These are phyloP conservation scores for Cladophialophora carrionii DNA, from an alignment of 2,329 filamentous ascomycete genomes.

Conservation along the genomic window DNA sequence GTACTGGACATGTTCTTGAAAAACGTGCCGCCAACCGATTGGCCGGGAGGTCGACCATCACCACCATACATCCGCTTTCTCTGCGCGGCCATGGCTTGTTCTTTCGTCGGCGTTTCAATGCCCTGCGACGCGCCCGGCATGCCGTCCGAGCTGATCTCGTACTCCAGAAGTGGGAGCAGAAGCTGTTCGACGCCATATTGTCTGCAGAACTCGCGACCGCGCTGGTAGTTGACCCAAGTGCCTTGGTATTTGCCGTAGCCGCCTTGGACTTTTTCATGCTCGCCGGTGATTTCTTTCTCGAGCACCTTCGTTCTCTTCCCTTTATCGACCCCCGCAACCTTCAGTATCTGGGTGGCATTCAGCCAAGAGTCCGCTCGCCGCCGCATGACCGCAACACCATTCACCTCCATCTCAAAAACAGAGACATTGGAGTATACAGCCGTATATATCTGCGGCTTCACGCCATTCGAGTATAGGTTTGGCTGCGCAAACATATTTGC, in stretches of 20 bases:
- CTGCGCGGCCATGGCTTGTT: slow-evolving; percentile 96
- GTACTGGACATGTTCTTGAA: slow-evolving; percentile 97
- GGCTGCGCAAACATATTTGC: slow-evolving; percentile 46
- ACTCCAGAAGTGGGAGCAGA: slow-evolving; percentile 54
- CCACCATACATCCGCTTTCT: slow-evolving; percentile 88
- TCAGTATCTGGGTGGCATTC: slow-evolving; percentile 97
- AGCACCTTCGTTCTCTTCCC: slow-evolving; percentile 96
- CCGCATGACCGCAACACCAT: slow-evolving; percentile 91
- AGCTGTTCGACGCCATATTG: slow-evolving; percentile 62
- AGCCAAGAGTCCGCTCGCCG: slow-evolving; percentile 93
- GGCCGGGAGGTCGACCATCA: slow-evolving; percentile 68
- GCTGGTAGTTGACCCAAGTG: slow-evolving; percentile 95
- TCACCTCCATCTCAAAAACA: slow-evolving; percentile 98
- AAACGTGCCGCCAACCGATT: slow-evolving; percentile 76
- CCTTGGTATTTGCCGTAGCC: slow-evolving; percentile 99
- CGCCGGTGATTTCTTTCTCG: slow-evolving; percentile 95
- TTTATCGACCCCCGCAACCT: slow-evolving; percentile 96
- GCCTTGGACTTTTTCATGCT: slow-evolving; percentile 97
- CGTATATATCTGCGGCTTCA: slow-evolving; percentile 53
- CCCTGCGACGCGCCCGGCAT: slow-evolving; percentile 69
- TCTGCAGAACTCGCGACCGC: slow-evolving; percentile 88
- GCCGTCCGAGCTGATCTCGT: slow-evolving; percentile 54
- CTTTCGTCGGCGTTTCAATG: slow-evolving; percentile 94
- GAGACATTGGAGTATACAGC: slow-evolving; percentile 94
- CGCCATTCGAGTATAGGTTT: slow-evolving; percentile 33